These are phyloP conservation scores for Bromus sterilis DNA, from an alignment of 176 grass and related monocot species.

Conservation along the genomic window DNA sequence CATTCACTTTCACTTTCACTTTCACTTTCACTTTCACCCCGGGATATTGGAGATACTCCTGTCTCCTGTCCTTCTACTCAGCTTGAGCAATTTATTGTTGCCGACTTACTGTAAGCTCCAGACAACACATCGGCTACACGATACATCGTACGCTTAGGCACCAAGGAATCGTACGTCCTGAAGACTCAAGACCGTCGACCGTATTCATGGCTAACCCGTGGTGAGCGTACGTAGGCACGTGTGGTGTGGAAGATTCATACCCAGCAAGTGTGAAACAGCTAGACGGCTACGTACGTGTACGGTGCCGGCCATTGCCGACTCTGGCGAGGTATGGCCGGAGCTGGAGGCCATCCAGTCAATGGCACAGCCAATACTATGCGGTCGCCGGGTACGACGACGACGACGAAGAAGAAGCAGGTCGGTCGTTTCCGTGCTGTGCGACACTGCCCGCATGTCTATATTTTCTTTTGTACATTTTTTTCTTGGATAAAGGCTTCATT, in stretches of 20 bases:
- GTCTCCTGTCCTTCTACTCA: not conserved
- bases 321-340: not conserved
- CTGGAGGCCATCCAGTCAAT: too few relatives aligned
- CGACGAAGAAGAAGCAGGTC: not conserved
- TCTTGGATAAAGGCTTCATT: too few relatives aligned
- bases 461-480: not conserved
- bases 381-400: not conserved
- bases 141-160: not conserved
- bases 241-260: too few relatives aligned
- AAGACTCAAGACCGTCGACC: not conserved
- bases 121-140: too few relatives aligned
- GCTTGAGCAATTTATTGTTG: too few relatives aligned
- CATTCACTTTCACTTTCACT: too few relatives aligned
- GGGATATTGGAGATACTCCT: too few relatives aligned
- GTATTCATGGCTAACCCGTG: not conserved
- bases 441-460: not conserved
- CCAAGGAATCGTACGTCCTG: not conserved
- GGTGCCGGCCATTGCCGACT: not conserved
- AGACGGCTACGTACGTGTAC: too few relatives aligned
- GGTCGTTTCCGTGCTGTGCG: not conserved
- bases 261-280: not conserved
- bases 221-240: not conserved
- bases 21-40: too few relatives aligned
- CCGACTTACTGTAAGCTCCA: too few relatives aligned
- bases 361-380: too few relatives aligned